These are phyloP conservation scores for Sphagnum contortum DNA, from an alignment of 225 moss, liverwort and hornwort genomes.

Conservation along the genomic window DNA sequence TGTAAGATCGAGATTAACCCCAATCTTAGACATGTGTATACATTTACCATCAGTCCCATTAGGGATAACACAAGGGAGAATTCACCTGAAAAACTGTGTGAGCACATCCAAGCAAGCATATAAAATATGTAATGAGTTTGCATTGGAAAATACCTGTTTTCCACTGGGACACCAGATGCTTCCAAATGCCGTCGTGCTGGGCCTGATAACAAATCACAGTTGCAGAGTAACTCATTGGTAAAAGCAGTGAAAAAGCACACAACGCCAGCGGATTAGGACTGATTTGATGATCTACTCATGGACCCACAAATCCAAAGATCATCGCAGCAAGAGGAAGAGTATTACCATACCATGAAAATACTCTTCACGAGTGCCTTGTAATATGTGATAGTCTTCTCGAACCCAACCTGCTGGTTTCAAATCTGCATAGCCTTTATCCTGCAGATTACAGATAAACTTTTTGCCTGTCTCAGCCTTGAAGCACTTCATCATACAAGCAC, in stretches of 20 bases:
- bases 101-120: conserved; percentile 6
- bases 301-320: too few relatives aligned
- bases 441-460: conserved; percentile 18
- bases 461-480: too few relatives aligned
- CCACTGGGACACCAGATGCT: conserved; percentile 92
- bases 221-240: too few relatives aligned
- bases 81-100: too few relatives aligned
- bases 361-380: conserved; percentile 90
- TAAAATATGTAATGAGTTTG: too few relatives aligned
- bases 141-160: conserved; percentile 43
- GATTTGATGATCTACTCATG: too few relatives aligned
- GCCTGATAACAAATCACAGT: conserved; percentile 18
- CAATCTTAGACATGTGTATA: too few relatives aligned
- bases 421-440: conserved; percentile 55
- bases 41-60: too few relatives aligned
- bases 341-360: conserved; percentile 65
- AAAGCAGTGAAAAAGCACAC: too few relatives aligned
- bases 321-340: background rate
- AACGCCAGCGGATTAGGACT: too few relatives aligned
- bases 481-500: too few relatives aligned
- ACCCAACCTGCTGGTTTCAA: conserved; percentile 87
- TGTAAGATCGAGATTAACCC: conserved; percentile 6
- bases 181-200: conserved; percentile 87
- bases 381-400: conserved; percentile 88
- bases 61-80: too few relatives aligned